A percentile compares a stretch with the other conserved stretches of the same genome.
These are phyloP conservation scores for Penicillium cosmopolitanum DNA, from an alignment of 495 filamentous ascomycete species.

Conservation along the genomic window DNA sequence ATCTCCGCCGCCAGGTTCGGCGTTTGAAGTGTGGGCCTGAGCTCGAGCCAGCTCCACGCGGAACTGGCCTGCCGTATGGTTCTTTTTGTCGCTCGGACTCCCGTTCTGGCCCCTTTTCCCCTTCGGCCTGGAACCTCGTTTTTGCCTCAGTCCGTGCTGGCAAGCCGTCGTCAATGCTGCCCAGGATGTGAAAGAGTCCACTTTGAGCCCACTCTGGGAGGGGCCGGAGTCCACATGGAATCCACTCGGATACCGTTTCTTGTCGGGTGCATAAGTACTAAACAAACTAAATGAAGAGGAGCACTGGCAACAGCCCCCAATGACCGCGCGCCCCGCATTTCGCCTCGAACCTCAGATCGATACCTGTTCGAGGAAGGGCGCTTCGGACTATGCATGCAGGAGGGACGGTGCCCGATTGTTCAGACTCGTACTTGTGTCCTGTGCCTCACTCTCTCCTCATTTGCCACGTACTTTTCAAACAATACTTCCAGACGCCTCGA, in stretches of 20 bases:
- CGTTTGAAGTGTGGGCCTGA: slow-evolving; percentile 2
- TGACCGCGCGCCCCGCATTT: slow-evolving; percentile 24
- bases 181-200: neutral
- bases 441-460: slow-evolving; percentile 18
- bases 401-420: slow-evolving; percentile 23
- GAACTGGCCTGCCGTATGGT: slow-evolving; percentile 3
- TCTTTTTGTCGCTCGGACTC: slow-evolving; percentile 5
- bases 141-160: neutral
- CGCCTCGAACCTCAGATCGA: slow-evolving; percentile 24
- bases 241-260: slow-evolving; percentile 7
- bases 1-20: slow-evolving; percentile 22
- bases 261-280: slow-evolving; percentile 8
- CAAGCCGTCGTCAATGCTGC: slow-evolving; percentile 1
- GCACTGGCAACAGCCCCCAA: neutral
- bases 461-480: slow-evolving; percentile 10
- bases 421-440: slow-evolving; percentile 6
- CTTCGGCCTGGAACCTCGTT: neutral
- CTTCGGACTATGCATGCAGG: slow-evolving; percentile 20
- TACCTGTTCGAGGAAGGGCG: slow-evolving; percentile 20
- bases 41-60: slow-evolving; percentile 25
- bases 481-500: no score
- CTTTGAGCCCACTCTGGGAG: neutral
- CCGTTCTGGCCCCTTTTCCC: neutral
- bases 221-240: slow-evolving; percentile 1
- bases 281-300: slow-evolving; percentile 1